These are phyloP conservation scores for Cicer bijugum DNA, from an alignment of 306 rosid genomes.

Conservation along the genomic window DNA sequence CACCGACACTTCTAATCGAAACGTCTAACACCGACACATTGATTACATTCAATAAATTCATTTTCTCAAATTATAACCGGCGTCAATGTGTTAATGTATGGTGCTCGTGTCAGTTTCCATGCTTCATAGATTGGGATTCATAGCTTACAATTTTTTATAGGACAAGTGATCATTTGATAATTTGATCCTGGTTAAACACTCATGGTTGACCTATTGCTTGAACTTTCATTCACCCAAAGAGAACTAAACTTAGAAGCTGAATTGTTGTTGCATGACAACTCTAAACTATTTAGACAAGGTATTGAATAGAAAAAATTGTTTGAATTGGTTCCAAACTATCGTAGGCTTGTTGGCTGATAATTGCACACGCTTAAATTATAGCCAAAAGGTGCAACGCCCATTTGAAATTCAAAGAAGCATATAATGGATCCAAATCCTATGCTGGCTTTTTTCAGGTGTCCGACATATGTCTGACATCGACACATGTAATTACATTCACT, in stretches of 20 bases:
- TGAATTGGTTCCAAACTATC: slow-evolving; percentile 41
- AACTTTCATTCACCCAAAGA: slow-evolving; percentile 54
- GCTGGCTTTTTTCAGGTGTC: slow-evolving; percentile 34
- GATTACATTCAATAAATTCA: too few species aligned
- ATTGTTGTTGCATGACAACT: slow-evolving; percentile 61
- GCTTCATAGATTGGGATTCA: too few species aligned
- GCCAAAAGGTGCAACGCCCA: slow-evolving; percentile 33
- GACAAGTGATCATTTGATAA: too few species aligned
- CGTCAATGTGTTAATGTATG: too few species aligned
- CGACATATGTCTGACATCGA: too few species aligned
- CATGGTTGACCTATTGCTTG: slow-evolving; percentile 71
- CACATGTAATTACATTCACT: slow-evolving; percentile 44
- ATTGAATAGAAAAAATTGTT: slow-evolving; percentile 52
- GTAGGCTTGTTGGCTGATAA: not conserved
- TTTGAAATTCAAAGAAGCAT: slow-evolving; percentile 59
- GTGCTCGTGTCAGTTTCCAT: too few species aligned
- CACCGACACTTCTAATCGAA: too few species aligned
- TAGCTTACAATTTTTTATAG: too few species aligned
- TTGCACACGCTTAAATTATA: too few species aligned
- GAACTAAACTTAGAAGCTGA: slow-evolving; percentile 58
- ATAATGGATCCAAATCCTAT: slow-evolving; percentile 51
- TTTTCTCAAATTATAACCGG: too few species aligned
- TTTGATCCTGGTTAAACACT: slow-evolving; percentile 46
- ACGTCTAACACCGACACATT: too few species aligned
- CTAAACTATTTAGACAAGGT: slow-evolving; percentile 68